Conservation (phyloP, 208 protist species). For the Trypanosomatidae sp. region DNA sequence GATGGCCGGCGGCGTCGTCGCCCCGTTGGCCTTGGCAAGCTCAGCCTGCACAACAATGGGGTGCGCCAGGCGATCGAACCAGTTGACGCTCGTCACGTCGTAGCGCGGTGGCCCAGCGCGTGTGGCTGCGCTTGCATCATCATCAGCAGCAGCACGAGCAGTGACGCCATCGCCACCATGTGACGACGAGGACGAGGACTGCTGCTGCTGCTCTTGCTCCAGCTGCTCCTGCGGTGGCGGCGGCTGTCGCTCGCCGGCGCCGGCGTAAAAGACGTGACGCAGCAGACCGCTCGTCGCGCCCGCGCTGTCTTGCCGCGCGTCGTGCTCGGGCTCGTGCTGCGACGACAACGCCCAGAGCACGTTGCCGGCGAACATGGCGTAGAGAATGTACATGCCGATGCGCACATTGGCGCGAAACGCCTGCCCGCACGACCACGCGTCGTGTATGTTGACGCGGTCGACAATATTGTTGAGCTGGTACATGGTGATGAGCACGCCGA, state of each 20-base stretch:
- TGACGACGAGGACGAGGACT: too few relatives aligned
- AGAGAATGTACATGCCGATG: constrained; percentile 47
- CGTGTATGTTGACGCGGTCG: constrained; percentile 82
- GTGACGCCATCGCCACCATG: too few relatives aligned
- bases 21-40: constrained; percentile 13
- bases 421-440: constrained; percentile 56
- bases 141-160: not conserved
- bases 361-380: constrained; percentile 67
- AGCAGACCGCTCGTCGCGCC: too few relatives aligned
- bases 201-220: constrained; percentile 22
- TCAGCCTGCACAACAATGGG: constrained; percentile 60
- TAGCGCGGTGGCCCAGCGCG: constrained; percentile 8
- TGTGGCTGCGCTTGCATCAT: not conserved
- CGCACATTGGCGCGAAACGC: constrained; percentile 57
- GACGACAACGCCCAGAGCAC: constrained; percentile 55
- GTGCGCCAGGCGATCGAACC: constrained; percentile 60
- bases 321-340: constrained; percentile 49
- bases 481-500: constrained; percentile 31
- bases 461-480: constrained; percentile 58
- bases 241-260: too few relatives aligned
- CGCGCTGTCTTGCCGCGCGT: constrained; percentile 19
- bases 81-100: constrained; percentile 37
- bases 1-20: constrained; percentile 25
- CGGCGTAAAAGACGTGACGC: too few relatives aligned
- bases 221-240: constrained; percentile 37